Base-by-base conservation (phyloP, 2,329 filamentous ascomycete species). In the Periconia macrospinosa region DNA sequence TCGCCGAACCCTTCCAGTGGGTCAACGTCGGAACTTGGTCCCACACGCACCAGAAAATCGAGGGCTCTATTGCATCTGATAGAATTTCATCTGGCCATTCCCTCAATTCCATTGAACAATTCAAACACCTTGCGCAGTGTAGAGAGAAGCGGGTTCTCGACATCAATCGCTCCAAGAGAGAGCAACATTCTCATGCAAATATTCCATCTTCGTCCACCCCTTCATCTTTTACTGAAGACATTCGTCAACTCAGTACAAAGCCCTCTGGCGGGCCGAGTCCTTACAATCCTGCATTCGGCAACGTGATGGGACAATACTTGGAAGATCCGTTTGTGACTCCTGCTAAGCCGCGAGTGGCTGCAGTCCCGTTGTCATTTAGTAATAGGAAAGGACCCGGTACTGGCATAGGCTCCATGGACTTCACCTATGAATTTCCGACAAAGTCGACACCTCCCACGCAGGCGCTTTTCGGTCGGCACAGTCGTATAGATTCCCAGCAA, bases 11-110 rank as follows among this genome's bases (percentile, higher is more conserved):
- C 2, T 78, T 68, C 44, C 65, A 75, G 41, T 81, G 78, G 78
- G 67, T 72, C 46, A 77, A 78, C 52, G 73, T 80, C 40, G 78
- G 78, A 2, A 68, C 70, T 23, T 80, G 74, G 55, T 75, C 71
- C 33, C 73, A 77, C 52, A 71, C 63, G 14, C 72, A 73, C 46
- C 72, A 74, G 62, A 72, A 63, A 49, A 70, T 77, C 2, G 77
- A 79, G 57, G 78, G 78, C 6, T 72, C 73, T 35, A 64, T 79
- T 6, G 75, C 73, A 6, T 68, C 72, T 2, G 74, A 77, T 55
- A 67, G 72, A n/a, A 52, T 78, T 30, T 70, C 68, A 6, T 59
- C 75, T 48, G 72, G 69, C 5, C 55, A 72, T 18, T 62, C 71
- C 35, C 67, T 63, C 47, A 68, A 76, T 50, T 71, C 74, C 1